phyloP scores from a whole-genome alignment of 2,329 filamentous ascomycete species.

The Nemania sp. region DNA sequence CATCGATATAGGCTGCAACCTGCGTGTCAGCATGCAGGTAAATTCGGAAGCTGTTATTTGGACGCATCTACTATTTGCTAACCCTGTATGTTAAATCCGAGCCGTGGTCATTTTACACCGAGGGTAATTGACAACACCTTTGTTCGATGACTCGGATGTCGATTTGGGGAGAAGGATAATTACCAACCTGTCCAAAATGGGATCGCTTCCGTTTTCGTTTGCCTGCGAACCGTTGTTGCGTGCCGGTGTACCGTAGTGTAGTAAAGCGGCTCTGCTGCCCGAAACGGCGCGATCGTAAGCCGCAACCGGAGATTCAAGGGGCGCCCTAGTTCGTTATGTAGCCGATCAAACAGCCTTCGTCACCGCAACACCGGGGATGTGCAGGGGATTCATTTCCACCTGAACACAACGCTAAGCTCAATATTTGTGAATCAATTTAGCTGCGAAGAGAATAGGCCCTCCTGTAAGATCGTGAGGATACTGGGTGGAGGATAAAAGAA shows the following conservation, averaged over 20 bases:
- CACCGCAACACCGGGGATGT: slow-evolving; percentile 7
- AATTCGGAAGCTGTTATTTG: slow-evolving; percentile 7
- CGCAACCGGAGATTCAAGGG: slow-evolving; percentile 21
- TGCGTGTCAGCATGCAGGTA: slow-evolving; percentile 20
- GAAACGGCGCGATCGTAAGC: slow-evolving; percentile 3
- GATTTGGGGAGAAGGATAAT: neutral
- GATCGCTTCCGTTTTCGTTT: slow-evolving; percentile 6
- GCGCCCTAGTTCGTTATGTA: slow-evolving; percentile 15
- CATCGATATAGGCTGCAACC: neutral
- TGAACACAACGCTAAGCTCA: no score
- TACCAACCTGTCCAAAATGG: neutral
- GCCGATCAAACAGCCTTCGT: slow-evolving; percentile 18
- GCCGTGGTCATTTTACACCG: no score
- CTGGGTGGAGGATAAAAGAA: no score
- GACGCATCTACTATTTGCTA: no score
- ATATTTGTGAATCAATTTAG: no score
- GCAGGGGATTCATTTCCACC: neutral
- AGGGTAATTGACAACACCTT: neutral
- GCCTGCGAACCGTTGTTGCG: neutral
- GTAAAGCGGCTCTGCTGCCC: slow-evolving; percentile 7
- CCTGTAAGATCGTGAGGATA: no score
- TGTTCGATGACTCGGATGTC: no score
- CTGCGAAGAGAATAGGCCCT: no score
- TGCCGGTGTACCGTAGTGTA: neutral
- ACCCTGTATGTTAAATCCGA: no score